phyloP scores from a whole-genome alignment of 2,329 filamentous ascomycete genomes.

The Penicillium sp. region DNA sequence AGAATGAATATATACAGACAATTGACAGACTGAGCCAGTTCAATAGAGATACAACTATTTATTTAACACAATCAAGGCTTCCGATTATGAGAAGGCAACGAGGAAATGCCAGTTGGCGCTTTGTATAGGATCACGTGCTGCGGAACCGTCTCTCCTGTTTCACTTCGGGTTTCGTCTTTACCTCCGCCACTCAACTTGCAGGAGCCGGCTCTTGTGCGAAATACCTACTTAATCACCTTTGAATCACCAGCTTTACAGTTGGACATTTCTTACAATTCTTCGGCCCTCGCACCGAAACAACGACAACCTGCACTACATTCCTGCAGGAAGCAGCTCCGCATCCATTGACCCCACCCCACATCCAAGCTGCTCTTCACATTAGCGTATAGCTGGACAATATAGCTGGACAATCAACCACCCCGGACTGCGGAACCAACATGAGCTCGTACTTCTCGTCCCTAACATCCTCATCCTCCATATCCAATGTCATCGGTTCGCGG shows the following conservation, averaged over 20 bases:
- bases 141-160: constrained; percentile 6
- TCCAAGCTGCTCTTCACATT: constrained; percentile 15
- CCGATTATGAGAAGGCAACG: neutral
- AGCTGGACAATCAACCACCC: neutral
- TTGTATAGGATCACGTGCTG: constrained; percentile 17
- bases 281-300: neutral
- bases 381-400: neutral
- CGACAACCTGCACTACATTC: constrained; percentile 1
- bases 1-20: neutral
- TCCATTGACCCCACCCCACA: constrained; percentile 21
- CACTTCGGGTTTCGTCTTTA: constrained; percentile 1
- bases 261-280: neutral
- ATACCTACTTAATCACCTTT: neutral
- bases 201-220: constrained; percentile 23
- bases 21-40: no score
- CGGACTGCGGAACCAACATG: constrained; percentile 51
- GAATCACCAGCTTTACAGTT: neutral
- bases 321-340: constrained; percentile 19
- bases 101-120: neutral
- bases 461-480: constrained; percentile 44
- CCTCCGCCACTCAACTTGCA: constrained; percentile 7
- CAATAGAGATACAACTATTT: no score
- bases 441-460: constrained; percentile 79
- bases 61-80: neutral
- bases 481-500: constrained; percentile 53